Evolutionary conservation across 2,329 filamentous ascomycete genomes (phyloP).

Genomic region (Aspergillus fumigatus): DNA sequence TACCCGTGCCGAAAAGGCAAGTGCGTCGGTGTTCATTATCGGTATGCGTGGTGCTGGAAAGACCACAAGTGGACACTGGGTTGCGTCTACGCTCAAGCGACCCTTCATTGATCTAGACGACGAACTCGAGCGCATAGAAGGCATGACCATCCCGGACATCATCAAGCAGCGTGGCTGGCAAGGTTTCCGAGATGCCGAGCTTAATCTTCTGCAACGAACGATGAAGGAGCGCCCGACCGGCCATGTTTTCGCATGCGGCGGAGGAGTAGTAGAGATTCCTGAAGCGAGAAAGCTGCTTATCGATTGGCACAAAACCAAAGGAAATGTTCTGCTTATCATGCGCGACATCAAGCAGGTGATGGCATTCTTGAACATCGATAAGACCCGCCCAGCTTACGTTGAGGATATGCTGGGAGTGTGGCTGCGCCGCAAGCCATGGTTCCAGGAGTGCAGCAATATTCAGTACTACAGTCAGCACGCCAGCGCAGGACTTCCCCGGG

Average conservation of each 20-base stretch:
- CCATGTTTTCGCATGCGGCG: conserved; percentile 87
- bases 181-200: conserved; percentile 75
- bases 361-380: conserved; percentile 81
- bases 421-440: conserved; percentile 82
- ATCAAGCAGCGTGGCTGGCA: conserved; percentile 79
- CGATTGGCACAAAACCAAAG: conserved; percentile 69
- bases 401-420: conserved; percentile 92
- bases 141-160: conserved; percentile 79
- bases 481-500: conserved; percentile 47
- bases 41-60: conserved; percentile 98
- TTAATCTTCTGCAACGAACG: conserved; percentile 66
- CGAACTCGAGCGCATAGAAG: conserved; percentile 71
- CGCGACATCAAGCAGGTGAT: conserved; percentile 84
- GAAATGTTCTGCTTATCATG: conserved; percentile 81
- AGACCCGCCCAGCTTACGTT: conserved; percentile 85
- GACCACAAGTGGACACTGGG: conserved; percentile 86
- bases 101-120: conserved; percentile 82
- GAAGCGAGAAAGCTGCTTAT: conserved; percentile 72
- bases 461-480: conserved; percentile 80
- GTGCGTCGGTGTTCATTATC: conserved; percentile 81
- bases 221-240: conserved; percentile 70
- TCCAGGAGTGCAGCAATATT: conserved; percentile 87
- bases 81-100: conserved; percentile 68
- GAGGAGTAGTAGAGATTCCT: conserved; percentile 82
- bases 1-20: conserved; percentile 36